These are phyloP conservation scores for Clausena lansium DNA, from an alignment of 345 rosid species.

Conservation along the genomic window DNA sequence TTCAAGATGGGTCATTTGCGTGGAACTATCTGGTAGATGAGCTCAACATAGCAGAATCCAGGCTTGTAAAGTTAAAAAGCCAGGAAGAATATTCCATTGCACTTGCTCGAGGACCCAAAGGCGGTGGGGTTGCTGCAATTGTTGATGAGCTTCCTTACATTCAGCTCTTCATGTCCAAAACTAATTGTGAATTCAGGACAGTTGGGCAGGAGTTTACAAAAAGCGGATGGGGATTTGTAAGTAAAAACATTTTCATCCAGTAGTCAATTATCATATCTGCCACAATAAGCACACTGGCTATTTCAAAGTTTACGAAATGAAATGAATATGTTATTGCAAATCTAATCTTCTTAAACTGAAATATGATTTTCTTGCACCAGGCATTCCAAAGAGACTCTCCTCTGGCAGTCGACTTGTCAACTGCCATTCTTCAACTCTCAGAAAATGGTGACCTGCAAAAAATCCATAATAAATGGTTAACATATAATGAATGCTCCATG, in stretches of 20 bases:
- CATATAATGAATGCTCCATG: constrained; percentile 40
- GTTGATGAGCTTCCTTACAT: constrained; percentile 95
- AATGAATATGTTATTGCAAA: background rate
- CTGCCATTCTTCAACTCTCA: constrained; percentile 79
- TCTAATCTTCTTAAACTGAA: background rate
- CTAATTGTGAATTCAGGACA: constrained; percentile 62
- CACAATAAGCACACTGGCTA: background rate
- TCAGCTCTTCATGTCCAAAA: constrained; percentile 65
- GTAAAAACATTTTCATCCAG: constrained; percentile 29
- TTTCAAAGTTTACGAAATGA: background rate
- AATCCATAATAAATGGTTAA: constrained; percentile 80
- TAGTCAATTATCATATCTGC: background rate
- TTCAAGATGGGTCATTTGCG: constrained; percentile 88
- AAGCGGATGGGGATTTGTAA: constrained; percentile 97
- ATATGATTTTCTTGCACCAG: constrained; percentile 36
- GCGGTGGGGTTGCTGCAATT: constrained; percentile 83
- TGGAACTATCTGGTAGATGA: constrained; percentile 75
- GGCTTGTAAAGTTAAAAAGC: constrained; percentile 50
- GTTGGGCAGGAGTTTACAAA: constrained; percentile 92
- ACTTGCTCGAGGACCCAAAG: constrained; percentile 58
- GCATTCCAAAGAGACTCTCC: constrained; percentile 96
- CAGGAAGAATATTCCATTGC: constrained; percentile 49
- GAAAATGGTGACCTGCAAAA: constrained; percentile 84
- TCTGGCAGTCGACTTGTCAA: constrained; percentile 83
- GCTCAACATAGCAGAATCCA: constrained; percentile 71